Conservation (phyloP, 2,329 filamentous ascomycete species). For the Tolypocladium guangdongense region DNA sequence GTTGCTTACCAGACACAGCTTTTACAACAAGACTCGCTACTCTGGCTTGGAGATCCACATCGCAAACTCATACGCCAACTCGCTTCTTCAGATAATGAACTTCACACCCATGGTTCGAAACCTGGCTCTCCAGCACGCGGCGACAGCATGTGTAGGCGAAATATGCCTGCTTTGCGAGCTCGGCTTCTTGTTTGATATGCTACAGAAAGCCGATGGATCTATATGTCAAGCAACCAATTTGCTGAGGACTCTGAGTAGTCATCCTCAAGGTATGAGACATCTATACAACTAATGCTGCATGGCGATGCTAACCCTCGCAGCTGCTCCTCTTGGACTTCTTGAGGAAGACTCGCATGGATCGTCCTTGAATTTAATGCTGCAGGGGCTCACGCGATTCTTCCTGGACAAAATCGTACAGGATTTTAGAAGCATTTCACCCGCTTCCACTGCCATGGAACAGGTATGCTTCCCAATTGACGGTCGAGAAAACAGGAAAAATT, state of each 20-base stretch:
- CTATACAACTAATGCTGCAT: background rate
- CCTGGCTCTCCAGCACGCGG: conserved; percentile 76
- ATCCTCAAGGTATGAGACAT: conserved; percentile 52
- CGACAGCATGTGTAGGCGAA: conserved; percentile 72
- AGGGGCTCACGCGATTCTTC: conserved; percentile 76
- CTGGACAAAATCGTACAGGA: conserved; percentile 72
- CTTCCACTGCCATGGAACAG: conserved; percentile 58
- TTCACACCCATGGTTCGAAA: conserved; percentile 87
- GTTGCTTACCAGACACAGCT: conserved; percentile 39
- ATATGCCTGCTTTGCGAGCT: conserved; percentile 86
- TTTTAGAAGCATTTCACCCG: conserved; percentile 55
- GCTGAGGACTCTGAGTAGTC: conserved; percentile 75
- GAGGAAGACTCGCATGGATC: conserved; percentile 72
- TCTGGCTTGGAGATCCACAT: conserved; percentile 95
- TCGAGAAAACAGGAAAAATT: conserved; percentile 8
- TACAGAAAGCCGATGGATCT: conserved; percentile 86
- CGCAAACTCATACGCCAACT: conserved; percentile 90
- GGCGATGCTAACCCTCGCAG: conserved; percentile 22
- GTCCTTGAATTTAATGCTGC: conserved; percentile 70
- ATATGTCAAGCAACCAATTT: conserved; percentile 96
- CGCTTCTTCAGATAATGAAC: conserved; percentile 80
- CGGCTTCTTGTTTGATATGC: conserved; percentile 94
- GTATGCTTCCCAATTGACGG: conserved; percentile 21
- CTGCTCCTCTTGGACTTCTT: conserved; percentile 64
- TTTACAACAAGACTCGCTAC: conserved; percentile 87